These are phyloP conservation scores for Pyricularia sp. DNA, from an alignment of 2,329 filamentous ascomycete genomes.

Conservation along the genomic window DNA sequence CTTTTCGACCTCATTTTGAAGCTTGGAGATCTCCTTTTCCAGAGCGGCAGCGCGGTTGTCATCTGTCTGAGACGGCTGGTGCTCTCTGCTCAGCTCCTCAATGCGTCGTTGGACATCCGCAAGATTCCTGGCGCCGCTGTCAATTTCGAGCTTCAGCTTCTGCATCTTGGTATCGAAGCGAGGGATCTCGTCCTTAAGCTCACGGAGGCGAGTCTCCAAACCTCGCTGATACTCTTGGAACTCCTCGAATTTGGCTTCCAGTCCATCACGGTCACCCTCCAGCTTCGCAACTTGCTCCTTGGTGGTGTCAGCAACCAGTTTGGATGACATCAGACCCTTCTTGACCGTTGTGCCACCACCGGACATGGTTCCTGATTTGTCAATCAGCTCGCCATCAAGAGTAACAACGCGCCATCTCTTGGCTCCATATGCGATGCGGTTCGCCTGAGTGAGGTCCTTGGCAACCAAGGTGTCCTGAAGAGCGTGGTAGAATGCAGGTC, in stretches of 20 bases:
- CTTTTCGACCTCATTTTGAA: constrained; percentile 67
- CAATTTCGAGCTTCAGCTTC: constrained; percentile 78
- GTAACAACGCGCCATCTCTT: constrained; percentile 94
- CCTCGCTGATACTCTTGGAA: constrained; percentile 77
- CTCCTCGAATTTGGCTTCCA: constrained; percentile 70
- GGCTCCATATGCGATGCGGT: constrained; percentile 89
- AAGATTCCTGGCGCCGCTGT: constrained; percentile 74
- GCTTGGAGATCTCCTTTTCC: constrained; percentile 62
- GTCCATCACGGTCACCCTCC: constrained; percentile 70
- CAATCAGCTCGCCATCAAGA: constrained; percentile 86
- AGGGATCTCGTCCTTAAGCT: constrained; percentile 67
- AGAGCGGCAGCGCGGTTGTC: constrained; percentile 59
- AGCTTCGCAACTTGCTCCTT: constrained; percentile 83
- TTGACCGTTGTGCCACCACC: constrained; percentile 87
- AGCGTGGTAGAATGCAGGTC: constrained; percentile 86
- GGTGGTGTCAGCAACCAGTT: constrained; percentile 72
- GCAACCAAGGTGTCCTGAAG: constrained; percentile 93
- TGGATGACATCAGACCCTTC: constrained; percentile 92
- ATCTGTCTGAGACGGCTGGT: constrained; percentile 69
- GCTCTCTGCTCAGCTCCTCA: constrained; percentile 69
- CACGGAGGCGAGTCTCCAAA: constrained; percentile 58
- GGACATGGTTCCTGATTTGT: constrained; percentile 97
- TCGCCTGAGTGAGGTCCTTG: constrained; percentile 84
- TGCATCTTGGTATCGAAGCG: constrained; percentile 80
- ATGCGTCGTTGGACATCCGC: constrained; percentile 73